These are phyloP conservation scores for Hyparrhenia diplandra DNA, from an alignment of 176 grass and related monocot species.

Conservation along the genomic window DNA sequence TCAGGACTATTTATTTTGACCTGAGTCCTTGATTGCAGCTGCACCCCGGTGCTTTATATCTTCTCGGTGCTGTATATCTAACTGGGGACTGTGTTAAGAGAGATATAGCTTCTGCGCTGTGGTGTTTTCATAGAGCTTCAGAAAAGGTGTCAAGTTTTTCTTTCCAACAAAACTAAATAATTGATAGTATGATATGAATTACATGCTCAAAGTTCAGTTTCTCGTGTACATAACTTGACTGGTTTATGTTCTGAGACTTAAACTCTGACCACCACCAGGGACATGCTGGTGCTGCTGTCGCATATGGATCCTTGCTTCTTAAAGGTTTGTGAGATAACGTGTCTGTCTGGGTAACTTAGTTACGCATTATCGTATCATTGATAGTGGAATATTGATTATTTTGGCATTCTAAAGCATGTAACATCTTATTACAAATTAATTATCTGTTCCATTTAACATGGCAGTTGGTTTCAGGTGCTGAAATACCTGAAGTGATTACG, in stretches of 20 bases:
- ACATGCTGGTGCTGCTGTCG: constrained; percentile 90
- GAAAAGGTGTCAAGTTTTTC: constrained; percentile 55
- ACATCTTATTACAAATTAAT: neutral
- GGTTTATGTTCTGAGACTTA: constrained; percentile 13
- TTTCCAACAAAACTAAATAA: neutral
- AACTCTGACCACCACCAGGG: constrained; percentile 44
- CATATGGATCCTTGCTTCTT: constrained; percentile 86
- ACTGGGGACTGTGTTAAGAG: constrained; percentile 89
- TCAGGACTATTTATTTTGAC: neutral
- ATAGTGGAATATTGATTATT: neutral
- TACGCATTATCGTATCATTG: neutral
- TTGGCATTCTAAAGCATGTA: neutral
- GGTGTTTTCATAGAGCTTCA: constrained; percentile 96
- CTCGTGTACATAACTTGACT: neutral
- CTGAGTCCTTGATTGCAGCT: constrained; percentile 54
- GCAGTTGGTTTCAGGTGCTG: constrained; percentile 47
- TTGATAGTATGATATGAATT: neutral
- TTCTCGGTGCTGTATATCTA: constrained; percentile 92
- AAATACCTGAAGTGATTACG: constrained; percentile 79
- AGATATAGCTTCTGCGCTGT: constrained; percentile 82
- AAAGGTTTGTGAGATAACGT: constrained; percentile 55
- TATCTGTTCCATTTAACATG: neutral
- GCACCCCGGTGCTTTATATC: constrained; percentile 92
- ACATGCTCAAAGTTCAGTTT: neutral
- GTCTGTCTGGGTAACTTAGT: neutral